Conservation (phyloP, 2,329 filamentous ascomycete species). For the Lecanoromycetidae sp. region DNA sequence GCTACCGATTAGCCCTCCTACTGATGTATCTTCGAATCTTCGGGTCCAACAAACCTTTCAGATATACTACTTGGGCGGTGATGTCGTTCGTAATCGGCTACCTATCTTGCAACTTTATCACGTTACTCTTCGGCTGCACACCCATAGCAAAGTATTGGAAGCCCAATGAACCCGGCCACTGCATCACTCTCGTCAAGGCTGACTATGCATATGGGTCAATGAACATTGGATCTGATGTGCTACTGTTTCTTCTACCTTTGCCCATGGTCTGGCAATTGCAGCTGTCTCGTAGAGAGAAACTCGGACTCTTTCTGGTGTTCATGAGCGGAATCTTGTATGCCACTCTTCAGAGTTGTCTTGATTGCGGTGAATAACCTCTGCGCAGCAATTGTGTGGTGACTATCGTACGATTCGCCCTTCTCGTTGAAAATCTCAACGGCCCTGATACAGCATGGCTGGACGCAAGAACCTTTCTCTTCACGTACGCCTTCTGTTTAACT, state of each 20-base stretch:
- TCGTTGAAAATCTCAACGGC: conserved; percentile 5
- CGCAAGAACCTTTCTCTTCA: background rate
- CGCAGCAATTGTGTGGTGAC: conserved; percentile 13
- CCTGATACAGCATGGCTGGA: conserved; percentile 11
- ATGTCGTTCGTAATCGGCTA: conserved; percentile 20
- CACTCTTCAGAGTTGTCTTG: background rate
- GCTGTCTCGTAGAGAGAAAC: conserved; percentile 13
- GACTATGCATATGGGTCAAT: conserved; percentile 17
- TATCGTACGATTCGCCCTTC: conserved; percentile 9
- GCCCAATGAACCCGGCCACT: conserved; percentile 18
- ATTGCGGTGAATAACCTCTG: background rate
- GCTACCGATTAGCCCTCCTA: conserved; percentile 16
- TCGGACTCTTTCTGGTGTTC: conserved; percentile 15
- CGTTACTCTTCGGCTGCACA: conserved; percentile 20
- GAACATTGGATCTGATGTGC: conserved; percentile 21
- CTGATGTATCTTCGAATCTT: conserved; percentile 17
- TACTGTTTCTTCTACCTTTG: conserved; percentile 20
- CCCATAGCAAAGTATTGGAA: conserved; percentile 21
- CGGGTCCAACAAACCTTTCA: conserved; percentile 9
- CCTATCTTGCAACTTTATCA: conserved; percentile 18
- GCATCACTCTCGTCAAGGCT: conserved; percentile 16
- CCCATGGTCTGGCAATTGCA: conserved; percentile 16
- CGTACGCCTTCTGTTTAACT: too few relatives aligned
- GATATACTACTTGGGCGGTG: conserved; percentile 17
- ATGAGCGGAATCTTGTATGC: conserved; percentile 16